Conservation (phyloP, 352 stramenopile genomes). For the Globisporangium radiosum region DNA sequence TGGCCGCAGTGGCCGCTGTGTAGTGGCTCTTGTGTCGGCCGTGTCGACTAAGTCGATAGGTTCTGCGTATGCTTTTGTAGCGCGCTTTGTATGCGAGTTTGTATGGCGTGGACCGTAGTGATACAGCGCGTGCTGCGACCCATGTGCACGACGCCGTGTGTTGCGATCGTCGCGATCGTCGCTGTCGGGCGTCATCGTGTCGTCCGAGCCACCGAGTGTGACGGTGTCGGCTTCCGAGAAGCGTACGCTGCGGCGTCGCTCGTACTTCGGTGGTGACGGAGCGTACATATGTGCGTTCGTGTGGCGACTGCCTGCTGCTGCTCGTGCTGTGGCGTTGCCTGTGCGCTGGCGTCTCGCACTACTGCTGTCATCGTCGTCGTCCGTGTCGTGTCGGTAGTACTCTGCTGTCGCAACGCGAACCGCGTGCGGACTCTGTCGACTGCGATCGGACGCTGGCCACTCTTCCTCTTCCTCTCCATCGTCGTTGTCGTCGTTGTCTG, state of each 20-base stretch:
- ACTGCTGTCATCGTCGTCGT: background rate
- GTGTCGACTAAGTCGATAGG: background rate
- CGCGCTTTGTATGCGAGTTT: background rate
- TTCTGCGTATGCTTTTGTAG: background rate
- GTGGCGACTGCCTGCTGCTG: background rate
- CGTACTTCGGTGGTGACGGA: background rate
- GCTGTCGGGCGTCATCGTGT: constrained; percentile 20
- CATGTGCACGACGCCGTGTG: constrained; percentile 1
- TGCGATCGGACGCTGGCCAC: constrained; percentile 2
- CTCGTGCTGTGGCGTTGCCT: background rate
- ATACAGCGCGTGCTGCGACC: background rate
- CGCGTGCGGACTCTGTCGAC: background rate
- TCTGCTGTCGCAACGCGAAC: background rate
- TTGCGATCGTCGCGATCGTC: constrained; percentile 11
- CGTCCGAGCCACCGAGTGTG: constrained; percentile 19
- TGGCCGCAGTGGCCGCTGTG: background rate
- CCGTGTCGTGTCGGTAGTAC: constrained; percentile 7
- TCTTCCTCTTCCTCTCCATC: constrained; percentile 4
- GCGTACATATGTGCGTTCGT: too few relatives aligned
- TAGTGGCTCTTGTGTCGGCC: too few relatives aligned
- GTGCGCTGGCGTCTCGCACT: background rate
- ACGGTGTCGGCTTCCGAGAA: constrained; percentile 14
- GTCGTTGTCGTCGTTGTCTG: background rate
- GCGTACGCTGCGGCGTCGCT: constrained; percentile 3
- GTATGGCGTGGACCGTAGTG: constrained; percentile 2